phyloP scores from a whole-genome alignment of 352 stramenopile genomes.

The Phytophthora vignae region DNA sequence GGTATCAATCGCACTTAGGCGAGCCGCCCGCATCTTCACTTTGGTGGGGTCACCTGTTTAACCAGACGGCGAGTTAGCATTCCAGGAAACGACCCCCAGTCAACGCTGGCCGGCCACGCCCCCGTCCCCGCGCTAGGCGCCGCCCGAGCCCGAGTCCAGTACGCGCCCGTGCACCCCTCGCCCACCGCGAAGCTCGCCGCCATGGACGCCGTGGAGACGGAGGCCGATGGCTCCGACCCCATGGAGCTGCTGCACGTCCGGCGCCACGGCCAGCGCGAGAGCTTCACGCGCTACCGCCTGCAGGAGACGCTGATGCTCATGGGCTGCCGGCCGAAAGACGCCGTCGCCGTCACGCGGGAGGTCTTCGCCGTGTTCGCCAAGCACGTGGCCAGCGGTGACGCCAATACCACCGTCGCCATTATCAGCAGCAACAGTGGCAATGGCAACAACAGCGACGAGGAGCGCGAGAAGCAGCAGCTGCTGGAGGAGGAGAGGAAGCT shows the following conservation, averaged over 20 bases:
- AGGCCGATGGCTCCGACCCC: slow-evolving; percentile 67
- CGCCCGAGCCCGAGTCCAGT: slow-evolving; percentile 4
- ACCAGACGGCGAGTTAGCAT: not conserved
- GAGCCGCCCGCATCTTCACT: not conserved
- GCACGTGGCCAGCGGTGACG: slow-evolving; percentile 38
- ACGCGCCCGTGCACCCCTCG: slow-evolving; percentile 15
- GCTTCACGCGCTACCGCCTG: slow-evolving; percentile 84
- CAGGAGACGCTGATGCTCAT: slow-evolving; percentile 92
- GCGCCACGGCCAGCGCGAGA: slow-evolving; percentile 58
- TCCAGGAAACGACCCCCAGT: too few relatives aligned
- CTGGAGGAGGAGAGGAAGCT: not conserved
- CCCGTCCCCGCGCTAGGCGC: slow-evolving; percentile 17
- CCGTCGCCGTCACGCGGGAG: slow-evolving; percentile 70
- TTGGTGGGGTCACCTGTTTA: not conserved
- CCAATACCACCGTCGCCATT: not conserved
- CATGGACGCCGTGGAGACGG: slow-evolving; percentile 67
- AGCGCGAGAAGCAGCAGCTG: not conserved
- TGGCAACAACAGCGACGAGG: slow-evolving; percentile 24
- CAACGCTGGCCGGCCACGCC: slow-evolving; percentile 7
- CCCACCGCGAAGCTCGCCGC: slow-evolving; percentile 9
- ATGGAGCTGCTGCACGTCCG: slow-evolving; percentile 83
- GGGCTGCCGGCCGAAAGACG: slow-evolving; percentile 82
- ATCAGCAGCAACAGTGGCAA: slow-evolving; percentile 16
- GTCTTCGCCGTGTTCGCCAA: slow-evolving; percentile 73
- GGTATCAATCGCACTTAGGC: slow-evolving; percentile 13